phyloP scores from a whole-genome alignment of 495 filamentous ascomycete species.

The Talaromyces thailandensis region DNA sequence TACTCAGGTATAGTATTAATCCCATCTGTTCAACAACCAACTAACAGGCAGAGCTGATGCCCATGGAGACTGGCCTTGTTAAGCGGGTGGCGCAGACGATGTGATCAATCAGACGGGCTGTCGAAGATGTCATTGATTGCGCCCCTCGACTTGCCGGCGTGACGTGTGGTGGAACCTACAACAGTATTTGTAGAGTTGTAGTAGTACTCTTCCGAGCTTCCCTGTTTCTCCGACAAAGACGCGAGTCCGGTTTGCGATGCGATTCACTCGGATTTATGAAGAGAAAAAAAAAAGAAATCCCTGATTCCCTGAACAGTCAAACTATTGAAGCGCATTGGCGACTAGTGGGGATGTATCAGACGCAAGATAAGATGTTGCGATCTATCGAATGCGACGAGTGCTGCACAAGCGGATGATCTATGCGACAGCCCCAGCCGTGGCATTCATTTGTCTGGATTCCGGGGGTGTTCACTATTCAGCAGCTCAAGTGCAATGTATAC shows the following conservation, averaged over 20 bases:
- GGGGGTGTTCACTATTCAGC: neutral
- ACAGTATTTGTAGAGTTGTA: no score
- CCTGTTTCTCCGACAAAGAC: neutral
- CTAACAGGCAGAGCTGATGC: neutral
- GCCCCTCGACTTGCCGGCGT: neutral
- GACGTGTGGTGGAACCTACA: neutral
- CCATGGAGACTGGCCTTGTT: neutral
- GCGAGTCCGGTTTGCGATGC: neutral
- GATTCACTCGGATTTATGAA: neutral
- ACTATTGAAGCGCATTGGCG: neutral
- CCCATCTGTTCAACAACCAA: neutral
- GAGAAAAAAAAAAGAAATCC: neutral
- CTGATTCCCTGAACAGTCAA: neutral
- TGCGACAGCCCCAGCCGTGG: neutral
- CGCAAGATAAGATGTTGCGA: neutral
- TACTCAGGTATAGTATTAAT: neutral
- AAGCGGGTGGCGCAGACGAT: conserved; percentile 2
- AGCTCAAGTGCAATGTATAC: neutral
- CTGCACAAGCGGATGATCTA: neutral
- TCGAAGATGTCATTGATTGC: conserved; percentile 8
- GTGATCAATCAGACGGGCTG: conserved; percentile 2
- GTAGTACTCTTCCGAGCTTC: conserved; percentile 2
- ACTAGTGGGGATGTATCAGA: neutral
- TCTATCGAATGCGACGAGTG: neutral
- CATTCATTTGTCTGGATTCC: neutral